These are phyloP conservation scores for Scenedesmus sp. DNA, from an alignment of 163 green algal species.

Conservation along the genomic window DNA sequence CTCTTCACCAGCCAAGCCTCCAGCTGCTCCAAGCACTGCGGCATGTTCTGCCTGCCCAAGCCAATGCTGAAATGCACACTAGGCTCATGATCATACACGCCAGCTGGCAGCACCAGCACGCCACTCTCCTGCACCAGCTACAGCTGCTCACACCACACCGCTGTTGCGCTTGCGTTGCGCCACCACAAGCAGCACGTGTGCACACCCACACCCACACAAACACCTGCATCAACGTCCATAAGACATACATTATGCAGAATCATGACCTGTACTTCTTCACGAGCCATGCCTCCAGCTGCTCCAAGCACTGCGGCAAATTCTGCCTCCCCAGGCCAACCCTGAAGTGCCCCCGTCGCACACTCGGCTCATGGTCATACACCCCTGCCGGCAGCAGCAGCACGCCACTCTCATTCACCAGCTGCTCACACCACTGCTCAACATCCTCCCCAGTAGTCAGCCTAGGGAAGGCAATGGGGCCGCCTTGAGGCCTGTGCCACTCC, in stretches of 20 bases:
- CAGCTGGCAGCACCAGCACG: slow-evolving; percentile 70
- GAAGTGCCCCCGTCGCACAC: slow-evolving; percentile 52
- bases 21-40: slow-evolving; percentile 55
- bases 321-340: slow-evolving; percentile 54
- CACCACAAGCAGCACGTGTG: too few species aligned
- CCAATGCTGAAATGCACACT: slow-evolving; percentile 59
- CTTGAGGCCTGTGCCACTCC: slow-evolving; percentile 53
- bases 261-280: not conserved
- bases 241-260: not conserved
- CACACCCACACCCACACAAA: too few species aligned
- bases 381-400: slow-evolving; percentile 71
- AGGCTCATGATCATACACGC: slow-evolving; percentile 61
- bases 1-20: slow-evolving; percentile 28
- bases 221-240: not conserved
- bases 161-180: too few species aligned
- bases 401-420: slow-evolving; percentile 55
- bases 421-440: slow-evolving; percentile 60
- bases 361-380: slow-evolving; percentile 64
- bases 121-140: slow-evolving; percentile 48
- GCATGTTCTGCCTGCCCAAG: slow-evolving; percentile 55
- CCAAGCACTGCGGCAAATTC: slow-evolving; percentile 57
- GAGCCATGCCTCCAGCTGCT: slow-evolving; percentile 49
- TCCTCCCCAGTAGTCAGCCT: slow-evolving; percentile 31
- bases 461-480: slow-evolving; percentile 62
- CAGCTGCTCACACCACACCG: slow-evolving; percentile 56